Percentiles rank a stretch among this genome's conserved stretches.
Evolutionary conservation across 2,329 filamentous ascomycete species (phyloP).

Genomic region (Magnaporthales sp.): DNA sequence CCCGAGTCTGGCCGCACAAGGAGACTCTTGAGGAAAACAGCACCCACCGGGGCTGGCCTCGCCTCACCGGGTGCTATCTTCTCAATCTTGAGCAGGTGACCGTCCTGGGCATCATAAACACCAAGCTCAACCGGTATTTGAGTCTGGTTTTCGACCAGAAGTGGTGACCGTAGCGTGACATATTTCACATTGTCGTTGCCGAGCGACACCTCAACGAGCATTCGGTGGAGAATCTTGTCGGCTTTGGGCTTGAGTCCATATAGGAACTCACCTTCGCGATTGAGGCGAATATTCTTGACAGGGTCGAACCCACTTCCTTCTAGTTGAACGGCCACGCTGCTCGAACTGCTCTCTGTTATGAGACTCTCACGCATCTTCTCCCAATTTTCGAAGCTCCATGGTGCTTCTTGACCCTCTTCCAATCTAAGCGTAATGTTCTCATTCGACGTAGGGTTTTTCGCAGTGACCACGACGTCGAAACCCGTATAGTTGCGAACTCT

Average conservation of each 20-base stretch:
- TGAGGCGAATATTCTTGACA: constrained; percentile 79
- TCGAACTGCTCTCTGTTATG: constrained; percentile 70
- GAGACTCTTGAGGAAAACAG: constrained; percentile 80
- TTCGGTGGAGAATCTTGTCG: constrained; percentile 74
- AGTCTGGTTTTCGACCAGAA: constrained; percentile 91
- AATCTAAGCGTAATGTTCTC: constrained; percentile 68
- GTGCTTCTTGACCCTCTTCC: constrained; percentile 79
- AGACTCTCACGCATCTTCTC: constrained; percentile 93
- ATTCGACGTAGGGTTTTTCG: constrained; percentile 58
- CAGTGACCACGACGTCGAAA: constrained; percentile 79
- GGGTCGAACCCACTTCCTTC: constrained; percentile 92
- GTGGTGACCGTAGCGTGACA: constrained; percentile 86
- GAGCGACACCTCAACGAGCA: constrained; percentile 85
- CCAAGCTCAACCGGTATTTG: constrained; percentile 93
- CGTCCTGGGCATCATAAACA: constrained; percentile 78
- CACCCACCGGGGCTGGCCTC: constrained; percentile 83
- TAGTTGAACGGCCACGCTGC: constrained; percentile 69
- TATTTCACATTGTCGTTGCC: constrained; percentile 97
- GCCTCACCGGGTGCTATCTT: constrained; percentile 91
- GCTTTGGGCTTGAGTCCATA: constrained; percentile 85
- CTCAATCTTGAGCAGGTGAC: constrained; percentile 91
- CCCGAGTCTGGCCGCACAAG: constrained; percentile 88
- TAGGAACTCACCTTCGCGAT: constrained; percentile 86
- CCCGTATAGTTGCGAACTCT: constrained; percentile 92
- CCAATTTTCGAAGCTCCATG: constrained; percentile 96